These are phyloP conservation scores for Lepiota venenata DNA, from an alignment of 768 basidiomycete genomes.

Conservation along the genomic window DNA sequence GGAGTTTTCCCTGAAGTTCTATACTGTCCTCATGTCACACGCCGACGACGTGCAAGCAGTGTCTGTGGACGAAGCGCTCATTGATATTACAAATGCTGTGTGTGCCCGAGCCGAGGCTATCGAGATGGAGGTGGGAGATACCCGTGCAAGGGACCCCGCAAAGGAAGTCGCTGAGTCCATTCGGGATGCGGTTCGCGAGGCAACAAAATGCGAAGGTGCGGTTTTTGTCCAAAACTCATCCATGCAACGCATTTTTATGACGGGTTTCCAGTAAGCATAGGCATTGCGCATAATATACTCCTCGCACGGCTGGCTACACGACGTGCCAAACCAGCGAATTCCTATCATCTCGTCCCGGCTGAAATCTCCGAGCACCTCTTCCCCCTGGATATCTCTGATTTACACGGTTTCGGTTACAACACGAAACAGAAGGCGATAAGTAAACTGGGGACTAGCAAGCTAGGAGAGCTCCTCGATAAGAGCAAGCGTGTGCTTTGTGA, in stretches of 20 bases:
- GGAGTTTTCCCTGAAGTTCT: conserved; percentile 80
- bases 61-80: conserved; percentile 93
- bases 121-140: conserved; percentile 4
- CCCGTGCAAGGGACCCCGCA: conserved; percentile 51
- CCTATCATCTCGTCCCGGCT: conserved; percentile 65
- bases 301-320: conserved; percentile 91
- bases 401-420: conserved; percentile 85
- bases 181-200: conserved; percentile 66
- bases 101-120: conserved; percentile 19
- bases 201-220: conserved; percentile 86
- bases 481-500: conserved; percentile 65
- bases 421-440: conserved; percentile 75
- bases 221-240: background rate
- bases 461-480: conserved; percentile 66
- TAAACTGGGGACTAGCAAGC: conserved; percentile 67
- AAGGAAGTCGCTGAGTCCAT: conserved; percentile 80
- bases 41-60: conserved; percentile 94
- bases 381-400: conserved; percentile 69
- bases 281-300: conserved; percentile 88
- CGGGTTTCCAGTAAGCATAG: conserved; percentile 71
- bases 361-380: conserved; percentile 55
- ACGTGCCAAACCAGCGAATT: conserved; percentile 86
- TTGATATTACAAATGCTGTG: conserved; percentile 76
- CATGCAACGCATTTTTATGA: background rate
- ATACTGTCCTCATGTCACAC: conserved; percentile 86